Conservation (phyloP, 75 land plant species). For the Selaginella moellendorffii region DNA sequence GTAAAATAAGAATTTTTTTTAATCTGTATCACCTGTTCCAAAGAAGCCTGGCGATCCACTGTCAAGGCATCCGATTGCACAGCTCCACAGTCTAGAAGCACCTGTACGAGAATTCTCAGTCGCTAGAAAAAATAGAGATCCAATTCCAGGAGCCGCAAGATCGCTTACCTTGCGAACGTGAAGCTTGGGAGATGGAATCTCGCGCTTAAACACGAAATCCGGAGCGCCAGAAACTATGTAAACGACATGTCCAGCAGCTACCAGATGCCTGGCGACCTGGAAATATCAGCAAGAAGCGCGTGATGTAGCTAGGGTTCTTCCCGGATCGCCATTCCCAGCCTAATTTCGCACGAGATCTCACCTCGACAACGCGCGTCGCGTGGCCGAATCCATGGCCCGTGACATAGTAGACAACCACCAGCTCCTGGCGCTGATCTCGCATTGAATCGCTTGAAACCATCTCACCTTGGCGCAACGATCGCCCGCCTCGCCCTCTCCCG, state of each 20-base stretch:
- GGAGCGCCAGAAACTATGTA: slow-evolving; percentile 92
- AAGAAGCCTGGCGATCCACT: slow-evolving; percentile 87
- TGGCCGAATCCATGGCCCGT: slow-evolving; percentile 99
- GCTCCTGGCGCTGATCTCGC: not conserved
- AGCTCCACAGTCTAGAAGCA: slow-evolving; percentile 91
- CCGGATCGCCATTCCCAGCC: not conserved
- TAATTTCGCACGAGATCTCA: slow-evolving; percentile 7
- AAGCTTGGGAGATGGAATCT: slow-evolving; percentile 65
- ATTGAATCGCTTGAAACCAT: too few species aligned
- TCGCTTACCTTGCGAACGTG: slow-evolving; percentile 56
- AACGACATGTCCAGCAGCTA: slow-evolving; percentile 72
- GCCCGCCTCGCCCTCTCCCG: too few species aligned
- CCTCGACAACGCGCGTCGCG: slow-evolving; percentile 98
- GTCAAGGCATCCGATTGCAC: slow-evolving; percentile 98
- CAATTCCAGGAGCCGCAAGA: not conserved
- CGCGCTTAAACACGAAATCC: slow-evolving; percentile 67
- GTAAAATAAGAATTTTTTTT: not conserved
- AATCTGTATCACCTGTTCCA: slow-evolving; percentile 58
- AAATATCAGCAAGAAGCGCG: not conserved
- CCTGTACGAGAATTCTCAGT: slow-evolving; percentile 28
- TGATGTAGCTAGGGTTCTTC: too few species aligned
- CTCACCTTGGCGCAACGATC: too few species aligned
- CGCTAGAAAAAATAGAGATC: not conserved
- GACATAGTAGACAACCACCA: slow-evolving; percentile 85
- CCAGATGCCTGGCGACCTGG: slow-evolving; percentile 79